These are phyloP conservation scores for Selaginella tamariscina DNA, from an alignment of 75 land plant genomes.

Conservation along the genomic window DNA sequence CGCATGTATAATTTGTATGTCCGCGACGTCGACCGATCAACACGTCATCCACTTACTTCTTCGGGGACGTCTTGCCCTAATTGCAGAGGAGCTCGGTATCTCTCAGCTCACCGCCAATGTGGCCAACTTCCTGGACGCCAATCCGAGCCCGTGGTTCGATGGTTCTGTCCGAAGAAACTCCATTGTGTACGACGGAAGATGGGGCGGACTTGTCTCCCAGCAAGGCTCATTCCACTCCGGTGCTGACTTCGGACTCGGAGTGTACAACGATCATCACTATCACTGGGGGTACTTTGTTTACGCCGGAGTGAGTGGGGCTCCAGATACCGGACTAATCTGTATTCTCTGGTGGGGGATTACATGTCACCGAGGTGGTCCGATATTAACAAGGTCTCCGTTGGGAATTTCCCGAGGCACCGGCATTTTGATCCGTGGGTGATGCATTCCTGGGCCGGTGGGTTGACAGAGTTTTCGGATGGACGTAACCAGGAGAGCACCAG, in stretches of 20 bases:
- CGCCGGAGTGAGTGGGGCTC: conserved; percentile 28
- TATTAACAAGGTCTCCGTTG: not conserved
- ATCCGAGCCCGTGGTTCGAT: conserved; percentile 24
- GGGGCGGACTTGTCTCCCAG: conserved; percentile 21
- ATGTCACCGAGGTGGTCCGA: conserved; percentile 8
- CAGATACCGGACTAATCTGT: conserved; percentile 21
- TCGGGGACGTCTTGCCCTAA: conserved; percentile 23
- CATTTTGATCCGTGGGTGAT: conserved; percentile 28
- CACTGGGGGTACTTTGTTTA: conserved; percentile 32
- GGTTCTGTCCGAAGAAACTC: conserved; percentile 20
- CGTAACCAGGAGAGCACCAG: conserved; percentile 36
- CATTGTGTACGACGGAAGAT: conserved; percentile 19
- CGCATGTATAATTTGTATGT: too few relatives aligned
- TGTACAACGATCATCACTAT: conserved; percentile 30
- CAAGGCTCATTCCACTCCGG: conserved; percentile 9
- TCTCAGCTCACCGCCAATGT: conserved; percentile 12
- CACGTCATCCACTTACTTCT: too few relatives aligned
- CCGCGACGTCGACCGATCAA: conserved; percentile 13
- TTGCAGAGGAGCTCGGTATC: conserved; percentile 20
- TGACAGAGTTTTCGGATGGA: conserved; percentile 31
- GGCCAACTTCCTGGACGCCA: conserved; percentile 12
- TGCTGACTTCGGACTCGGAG: conserved; percentile 27
- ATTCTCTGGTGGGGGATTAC: conserved; percentile 20
- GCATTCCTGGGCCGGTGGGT: conserved; percentile 32
- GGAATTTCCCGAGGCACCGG: conserved; percentile 11